Percentiles rank a stretch among this genome's conserved stretches.
These are phyloP conservation scores for Dryadomyces sulphureus DNA, from an alignment of 2,329 filamentous ascomycete species.

Conservation along the genomic window DNA sequence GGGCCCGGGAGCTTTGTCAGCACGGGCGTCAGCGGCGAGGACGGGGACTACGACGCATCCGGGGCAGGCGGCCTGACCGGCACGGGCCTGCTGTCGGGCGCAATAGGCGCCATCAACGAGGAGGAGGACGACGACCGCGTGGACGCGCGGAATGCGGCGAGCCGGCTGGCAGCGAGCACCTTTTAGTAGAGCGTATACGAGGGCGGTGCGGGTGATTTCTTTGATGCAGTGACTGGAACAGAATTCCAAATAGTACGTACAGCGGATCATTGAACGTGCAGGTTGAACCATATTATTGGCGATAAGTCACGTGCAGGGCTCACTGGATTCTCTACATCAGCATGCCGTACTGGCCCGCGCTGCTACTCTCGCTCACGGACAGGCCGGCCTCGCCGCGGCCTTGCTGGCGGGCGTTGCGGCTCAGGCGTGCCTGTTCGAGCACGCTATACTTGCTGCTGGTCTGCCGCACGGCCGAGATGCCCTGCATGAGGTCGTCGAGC, in stretches of 20 bases:
- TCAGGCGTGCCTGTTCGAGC: conserved; percentile 30
- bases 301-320: no score
- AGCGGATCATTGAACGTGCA: no score
- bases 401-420: background rate
- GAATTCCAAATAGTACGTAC: no score
- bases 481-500: conserved; percentile 60
- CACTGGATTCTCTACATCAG: background rate
- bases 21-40: conserved; percentile 15
- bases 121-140: conserved; percentile 88
- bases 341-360: background rate
- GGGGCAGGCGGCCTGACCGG: conserved; percentile 2
- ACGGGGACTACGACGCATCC: conserved; percentile 25
- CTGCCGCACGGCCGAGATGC: conserved; percentile 54
- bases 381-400: background rate
- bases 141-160: conserved; percentile 90
- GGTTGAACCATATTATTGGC: no score
- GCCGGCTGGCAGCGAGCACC: conserved; percentile 82
- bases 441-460: conserved; percentile 60
- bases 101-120: conserved; percentile 46
- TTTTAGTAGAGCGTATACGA: no score
- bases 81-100: conserved; percentile 20
- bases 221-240: no score
- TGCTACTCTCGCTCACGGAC: background rate
- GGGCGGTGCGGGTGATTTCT: no score
- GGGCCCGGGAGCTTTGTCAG: conserved; percentile 45